Evolutionary conservation across 176 grass and related monocot species (phyloP), one percentile per base, ranked within the genome.

Genomic region (Eleusine coracana): DNA sequence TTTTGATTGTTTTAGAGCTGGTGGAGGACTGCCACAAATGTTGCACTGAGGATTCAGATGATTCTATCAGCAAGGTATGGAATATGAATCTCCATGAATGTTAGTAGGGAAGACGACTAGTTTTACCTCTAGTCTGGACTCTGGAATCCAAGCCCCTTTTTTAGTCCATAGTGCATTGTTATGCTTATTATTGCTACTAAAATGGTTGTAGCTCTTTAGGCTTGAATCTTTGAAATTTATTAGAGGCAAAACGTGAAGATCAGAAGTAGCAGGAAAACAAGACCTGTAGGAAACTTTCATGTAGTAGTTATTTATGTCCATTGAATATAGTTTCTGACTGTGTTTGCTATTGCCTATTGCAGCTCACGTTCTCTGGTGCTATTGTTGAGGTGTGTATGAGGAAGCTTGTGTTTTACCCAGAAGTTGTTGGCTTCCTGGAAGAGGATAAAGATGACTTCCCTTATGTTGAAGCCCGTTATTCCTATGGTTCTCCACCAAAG

Each of bases 301-400:
- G 14, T 77, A 78, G 8, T 38, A 78, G 8, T 38, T 80, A 28
- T 29, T 27, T 80, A 45, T 29, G 82, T 34, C 3, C 18, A 29
- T 73, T 75, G 50, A 8, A 73, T 68, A 39, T 79, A 72, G 21
- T 55, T 67, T 68, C 37, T 78, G 36, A 70, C 51, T 55, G 4
- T 86, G 2, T 61, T 77, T 88, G 77, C 42, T 75, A 54, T 82
- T 91, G 58, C 74, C 28, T 78, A 73, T 73, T 89, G 69, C 80
- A 99, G 97, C 80, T 90, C 50, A 92, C 82, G 56, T 99, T 87
- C 80, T 99, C 91, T 40, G 89, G 93, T 79, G 93, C 93, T 78
- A 96, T 99, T 87, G 52, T 99, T 58, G 97, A 99, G 80, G 93
- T 99, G 42, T 99, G 97, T 88, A 99, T 96, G 97, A 94, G 97